Evolutionary conservation across 2,329 filamentous ascomycete genomes (phyloP), one percentile per base, ranked within the genome.

Genomic region (Sporothrix inflata): DNA sequence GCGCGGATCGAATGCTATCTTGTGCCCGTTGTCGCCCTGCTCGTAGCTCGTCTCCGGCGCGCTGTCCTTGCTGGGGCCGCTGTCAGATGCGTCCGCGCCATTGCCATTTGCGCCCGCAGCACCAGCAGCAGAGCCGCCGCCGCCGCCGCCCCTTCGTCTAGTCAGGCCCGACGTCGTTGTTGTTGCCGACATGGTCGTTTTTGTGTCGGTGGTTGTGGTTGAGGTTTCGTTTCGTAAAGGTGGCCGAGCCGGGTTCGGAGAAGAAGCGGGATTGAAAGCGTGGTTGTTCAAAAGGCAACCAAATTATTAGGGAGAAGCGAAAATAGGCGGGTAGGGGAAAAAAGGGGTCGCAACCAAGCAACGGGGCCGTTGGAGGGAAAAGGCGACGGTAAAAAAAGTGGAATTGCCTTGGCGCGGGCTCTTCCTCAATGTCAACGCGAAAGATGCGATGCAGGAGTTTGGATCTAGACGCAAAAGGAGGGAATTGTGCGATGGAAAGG

Each of bases 1-100:
- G 82, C 95, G 89, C 73, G 96, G 96, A 82, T 99, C 96, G 82
- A 94, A 99, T 73, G 94, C 96, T 82, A 99, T 98, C 87, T 97
- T 97, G 88, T 98, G 96, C 76, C 96, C 96, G 84, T 98, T 98
- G 83, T 97, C 95, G 81, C 92, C 88, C 80, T 87, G 94, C 84
- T 94, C 92, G 85, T 97, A 98, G 79, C 92, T 95, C 74, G 96
- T 98, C 84, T 91, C 89, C 78, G 88, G 89, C 75, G 81, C 84
- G 79, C 78, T 84, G 78, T 89, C 87, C 79, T 83, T 83, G 78
- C 83, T 81, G 77, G 83, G 80, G 79, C 87, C 87, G 78, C 87
- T 85, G 79, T 88, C 86, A 75, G 91, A 89, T 80, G 85, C 87
- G 72, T 87, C 87, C 67, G 84, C 85, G 75, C 81, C 82, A 76